Evolutionary conservation across 768 basidiomycete species (phyloP), one percentile per base, ranked within the genome.

Genomic region (Mycena olivaceomarginata): DNA sequence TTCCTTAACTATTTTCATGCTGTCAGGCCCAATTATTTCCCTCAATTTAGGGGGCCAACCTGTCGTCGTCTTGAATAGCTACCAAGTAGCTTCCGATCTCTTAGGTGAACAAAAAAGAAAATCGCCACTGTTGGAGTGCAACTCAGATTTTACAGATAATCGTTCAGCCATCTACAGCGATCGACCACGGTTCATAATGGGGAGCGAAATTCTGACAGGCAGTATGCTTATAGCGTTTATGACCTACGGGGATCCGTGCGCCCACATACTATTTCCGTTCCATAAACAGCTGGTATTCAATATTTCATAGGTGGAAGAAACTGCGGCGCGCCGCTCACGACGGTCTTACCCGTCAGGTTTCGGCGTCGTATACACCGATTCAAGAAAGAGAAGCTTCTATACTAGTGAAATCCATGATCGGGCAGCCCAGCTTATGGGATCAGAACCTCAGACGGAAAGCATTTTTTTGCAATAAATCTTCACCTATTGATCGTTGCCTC

Each of bases 81-180:
- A 67, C 39, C 41, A 67, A 37, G 51, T 41, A 18, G 66, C 66
- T 2, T 6, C 66, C 31, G 66, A 67, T 67, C 51, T 67, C 4
- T 67, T 67, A 41, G 53, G 53, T 22, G n/a, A 56, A 22, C 9
- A 53, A 22, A 10, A 22, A 22, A 9, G 31, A 31, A n/a, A n/a
- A n/a, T 22, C 53, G 2, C n/a, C 22, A 22, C 5, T 6, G 22
- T 20, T 56, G 1, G 2, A 51, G 1, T 51, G 6, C 18, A 56
- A 56, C 53, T 56, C 53, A 31, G n/a, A 12, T 56, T 56, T 15
- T 22, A 31, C 20, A 56, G 66, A 67, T 20, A 18, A 51, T 6
- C 66, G 66, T 53, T 67, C 66, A 53, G 41, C 66, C 43, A 67
- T 67, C 31, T 67, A 67, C 51, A 67, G 66, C n/a, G 66, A 67